Base-by-base conservation (phyloP, 2,329 filamentous ascomycete genomes). In the Scorias spongiosa region DNA sequence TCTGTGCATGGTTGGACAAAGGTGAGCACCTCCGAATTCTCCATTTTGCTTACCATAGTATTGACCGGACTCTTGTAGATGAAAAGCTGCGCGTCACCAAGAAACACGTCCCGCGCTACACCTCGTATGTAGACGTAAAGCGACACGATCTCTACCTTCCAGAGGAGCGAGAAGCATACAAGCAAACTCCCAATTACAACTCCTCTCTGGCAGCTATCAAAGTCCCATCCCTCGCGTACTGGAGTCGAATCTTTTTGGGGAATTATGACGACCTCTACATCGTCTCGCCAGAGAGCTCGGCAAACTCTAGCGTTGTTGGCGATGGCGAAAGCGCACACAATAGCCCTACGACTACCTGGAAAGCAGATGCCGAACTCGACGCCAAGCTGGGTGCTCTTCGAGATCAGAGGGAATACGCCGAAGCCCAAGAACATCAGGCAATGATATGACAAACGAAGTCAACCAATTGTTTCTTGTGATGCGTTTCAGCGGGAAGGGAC, bases 261-360 rank as follows among this genome's bases (percentile, higher is more conserved):
- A 63, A 60, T 45, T 70, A 63, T 48, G 61, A 66, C 18, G 63
- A 70, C 30, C 59, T 71, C n/a, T 71, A 66, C 54, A 70, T 71
- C 47, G 64, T 71, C 14, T 66, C 62, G 41, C 60, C 65, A 14
- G 63, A 66, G 37, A 62, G 52, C 34, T 65, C 61, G 36, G 61
- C 63, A 29, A 58, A 43, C 6, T 51, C 50, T 34, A 61, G 59
- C 40, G 40, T 56, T 15, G 15, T 36, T 36, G 32, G 32, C 32
- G 55, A 53, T 15, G 46, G 49, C n/a, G 55, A 54, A n/a, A 57
- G 56, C 44, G 52, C 51, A 37, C 47, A 54, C 20, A 41, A 50
- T n/a, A 57, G 52, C 44, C 57, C 57, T 14, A 56, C 53, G 12
- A 54, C 48, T 42, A 57, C 48, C 14, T 58, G 51, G 51, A 6